These are phyloP conservation scores for Nannizzia gypsea DNA, from an alignment of 2,329 filamentous ascomycete genomes.

Conservation along the genomic window DNA sequence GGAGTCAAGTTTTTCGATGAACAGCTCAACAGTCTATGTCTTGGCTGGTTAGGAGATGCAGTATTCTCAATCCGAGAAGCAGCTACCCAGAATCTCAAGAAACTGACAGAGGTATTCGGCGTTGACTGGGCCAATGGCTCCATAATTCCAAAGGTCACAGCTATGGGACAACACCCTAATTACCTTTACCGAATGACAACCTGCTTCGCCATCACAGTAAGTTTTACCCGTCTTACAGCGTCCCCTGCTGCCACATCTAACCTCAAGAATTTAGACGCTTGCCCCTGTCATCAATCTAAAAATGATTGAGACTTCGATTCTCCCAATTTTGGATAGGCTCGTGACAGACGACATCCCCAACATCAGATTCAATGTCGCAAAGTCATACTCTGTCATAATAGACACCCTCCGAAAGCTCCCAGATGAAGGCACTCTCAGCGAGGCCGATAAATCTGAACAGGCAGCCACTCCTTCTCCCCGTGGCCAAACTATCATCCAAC, in stretches of 20 bases:
- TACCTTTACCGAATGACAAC: constrained; percentile 99
- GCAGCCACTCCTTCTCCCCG: constrained; percentile 49
- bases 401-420: constrained; percentile 85
- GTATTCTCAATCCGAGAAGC: constrained; percentile 98
- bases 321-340: constrained; percentile 92
- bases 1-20: constrained; percentile 98
- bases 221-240: constrained; percentile 28
- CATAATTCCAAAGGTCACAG: constrained; percentile 97
- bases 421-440: constrained; percentile 72
- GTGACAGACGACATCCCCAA: constrained; percentile 93
- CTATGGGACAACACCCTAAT: constrained; percentile 96
- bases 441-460: constrained; percentile 65
- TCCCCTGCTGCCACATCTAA: not conserved
- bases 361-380: constrained; percentile 98
- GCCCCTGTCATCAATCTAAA: constrained; percentile 85
- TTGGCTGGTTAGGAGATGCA: constrained; percentile 96
- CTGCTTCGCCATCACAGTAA: constrained; percentile 96
- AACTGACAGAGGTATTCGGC: constrained; percentile 95
- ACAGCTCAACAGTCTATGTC: constrained; percentile 87
- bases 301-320: constrained; percentile 82
- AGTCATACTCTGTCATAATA: constrained; percentile 86
- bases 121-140: constrained; percentile 95
- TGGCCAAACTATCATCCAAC: constrained; percentile 69
- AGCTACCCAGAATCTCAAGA: constrained; percentile 93
- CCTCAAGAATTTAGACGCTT: constrained; percentile 56